A percentile compares a stretch with the other conserved stretches of the same genome.
Conservation (phyloP, 2,329 filamentous ascomycete species). For the Clarireedia homoeocarpa region DNA sequence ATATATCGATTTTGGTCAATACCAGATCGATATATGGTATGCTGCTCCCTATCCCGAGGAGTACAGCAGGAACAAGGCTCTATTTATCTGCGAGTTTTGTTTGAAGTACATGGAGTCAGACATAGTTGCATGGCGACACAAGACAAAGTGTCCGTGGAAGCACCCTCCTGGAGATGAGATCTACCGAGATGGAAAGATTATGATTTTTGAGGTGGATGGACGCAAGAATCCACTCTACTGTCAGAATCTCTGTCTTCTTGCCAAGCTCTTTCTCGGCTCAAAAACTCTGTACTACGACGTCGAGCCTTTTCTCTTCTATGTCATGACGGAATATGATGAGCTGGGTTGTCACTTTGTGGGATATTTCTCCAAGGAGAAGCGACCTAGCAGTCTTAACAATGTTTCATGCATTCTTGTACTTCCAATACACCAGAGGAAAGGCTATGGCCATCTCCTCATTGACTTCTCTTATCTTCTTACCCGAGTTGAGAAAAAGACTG, state of each 20-base stretch:
- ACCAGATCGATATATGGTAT: constrained; percentile 99
- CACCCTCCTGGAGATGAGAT: constrained; percentile 97
- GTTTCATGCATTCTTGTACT: constrained; percentile 95
- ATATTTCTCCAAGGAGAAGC: constrained; percentile 99
- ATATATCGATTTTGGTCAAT: constrained; percentile 95
- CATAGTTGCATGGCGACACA: constrained; percentile 96
- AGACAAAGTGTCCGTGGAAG: constrained; percentile 92
- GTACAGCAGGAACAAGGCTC: constrained; percentile 88
- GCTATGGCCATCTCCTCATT: constrained; percentile 92
- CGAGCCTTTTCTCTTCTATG: constrained; percentile 94
- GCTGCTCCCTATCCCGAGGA: constrained; percentile 96
- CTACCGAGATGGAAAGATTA: constrained; percentile 82
- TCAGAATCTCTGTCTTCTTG: constrained; percentile 90
- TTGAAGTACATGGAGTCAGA: constrained; percentile 99
- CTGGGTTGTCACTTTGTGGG: constrained; percentile 93
- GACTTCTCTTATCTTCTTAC: constrained; percentile 98
- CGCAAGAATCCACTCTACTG: constrained; percentile 98
- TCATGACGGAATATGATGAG: constrained; percentile 89
- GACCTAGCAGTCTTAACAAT: constrained; percentile 90
- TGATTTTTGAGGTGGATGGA: constrained; percentile 96
- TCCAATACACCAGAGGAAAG: constrained; percentile 93
- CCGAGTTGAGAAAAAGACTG: constrained; percentile 84
- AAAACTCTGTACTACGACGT: constrained; percentile 98
- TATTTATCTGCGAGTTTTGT: constrained; percentile 99
- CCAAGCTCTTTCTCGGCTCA: constrained; percentile 95